These are phyloP conservation scores for Rhytidiadelphus loreus DNA, from an alignment of 225 moss, liverwort and hornwort genomes.

Conservation along the genomic window DNA sequence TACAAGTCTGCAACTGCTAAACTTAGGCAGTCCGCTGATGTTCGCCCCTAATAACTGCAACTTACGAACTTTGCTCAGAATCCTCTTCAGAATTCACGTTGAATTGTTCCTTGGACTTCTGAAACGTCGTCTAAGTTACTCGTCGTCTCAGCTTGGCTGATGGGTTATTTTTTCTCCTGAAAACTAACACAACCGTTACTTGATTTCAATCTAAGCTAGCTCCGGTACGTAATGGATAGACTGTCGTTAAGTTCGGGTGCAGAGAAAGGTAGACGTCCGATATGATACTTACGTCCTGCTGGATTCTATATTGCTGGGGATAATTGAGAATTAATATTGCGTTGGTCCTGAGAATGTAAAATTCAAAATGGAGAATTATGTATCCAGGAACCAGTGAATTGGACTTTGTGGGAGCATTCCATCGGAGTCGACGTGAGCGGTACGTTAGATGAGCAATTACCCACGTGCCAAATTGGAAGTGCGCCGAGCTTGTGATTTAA, in stretches of 20 bases:
- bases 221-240: neutral
- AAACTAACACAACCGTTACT: too few species aligned
- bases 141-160: neutral
- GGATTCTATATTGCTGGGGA: neutral
- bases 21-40: neutral
- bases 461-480: neutral
- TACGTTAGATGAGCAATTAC: neutral
- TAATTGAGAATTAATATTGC: neutral
- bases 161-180: too few species aligned
- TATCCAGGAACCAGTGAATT: neutral
- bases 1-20: neutral
- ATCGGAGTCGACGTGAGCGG: neutral
- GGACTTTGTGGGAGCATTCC: neutral
- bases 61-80: neutral
- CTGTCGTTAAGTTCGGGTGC: neutral
- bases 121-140: neutral
- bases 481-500: neutral
- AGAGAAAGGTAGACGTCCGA: too few species aligned
- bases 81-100: neutral
- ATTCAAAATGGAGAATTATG: neutral
- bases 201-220: neutral
- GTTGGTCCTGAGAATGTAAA: neutral
- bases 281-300: neutral
- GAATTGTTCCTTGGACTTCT: neutral
- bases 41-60: neutral